Evolutionary conservation across 345 rosid species (phyloP).

Genomic region (Citrus unshiu): DNA sequence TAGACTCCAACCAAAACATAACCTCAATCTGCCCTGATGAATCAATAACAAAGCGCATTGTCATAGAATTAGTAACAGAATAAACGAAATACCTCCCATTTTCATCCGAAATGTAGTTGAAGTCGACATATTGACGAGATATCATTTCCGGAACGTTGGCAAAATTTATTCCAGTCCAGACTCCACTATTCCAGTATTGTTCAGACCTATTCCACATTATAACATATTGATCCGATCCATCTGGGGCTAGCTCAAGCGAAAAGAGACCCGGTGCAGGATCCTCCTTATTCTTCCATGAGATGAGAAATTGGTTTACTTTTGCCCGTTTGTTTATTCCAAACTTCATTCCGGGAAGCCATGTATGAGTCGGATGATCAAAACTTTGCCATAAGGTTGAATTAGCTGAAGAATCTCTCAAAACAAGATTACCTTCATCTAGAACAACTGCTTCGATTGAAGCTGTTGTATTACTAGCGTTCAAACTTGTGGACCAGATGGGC

Average conservation of each 20-base stretch:
- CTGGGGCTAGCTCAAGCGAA: constrained; percentile 58
- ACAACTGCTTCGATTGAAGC: constrained; percentile 27
- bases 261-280: constrained; percentile 76
- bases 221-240: constrained; percentile 44
- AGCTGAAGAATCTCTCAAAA: constrained; percentile 25
- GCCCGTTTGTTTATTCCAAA: constrained; percentile 43
- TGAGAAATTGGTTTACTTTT: constrained; percentile 30
- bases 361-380: constrained; percentile 57
- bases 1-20: constrained; percentile 28
- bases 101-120: constrained; percentile 33
- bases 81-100: constrained; percentile 66
- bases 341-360: constrained; percentile 77
- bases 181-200: constrained; percentile 63
- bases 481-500: constrained; percentile 64
- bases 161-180: constrained; percentile 54
- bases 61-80: constrained; percentile 16
- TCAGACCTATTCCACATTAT: constrained; percentile 48
- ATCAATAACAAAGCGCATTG: constrained; percentile 51
- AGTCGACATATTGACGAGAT: constrained; percentile 45
- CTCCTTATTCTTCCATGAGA: constrained; percentile 57
- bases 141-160: constrained; percentile 68
- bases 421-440: constrained; percentile 40
- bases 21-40: constrained; percentile 61
- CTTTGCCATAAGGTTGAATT: constrained; percentile 62
- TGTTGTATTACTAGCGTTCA: constrained; percentile 19